Evolutionary conservation across 2,329 filamentous ascomycete genomes (phyloP).

Genomic region (Xylariales sp.): DNA sequence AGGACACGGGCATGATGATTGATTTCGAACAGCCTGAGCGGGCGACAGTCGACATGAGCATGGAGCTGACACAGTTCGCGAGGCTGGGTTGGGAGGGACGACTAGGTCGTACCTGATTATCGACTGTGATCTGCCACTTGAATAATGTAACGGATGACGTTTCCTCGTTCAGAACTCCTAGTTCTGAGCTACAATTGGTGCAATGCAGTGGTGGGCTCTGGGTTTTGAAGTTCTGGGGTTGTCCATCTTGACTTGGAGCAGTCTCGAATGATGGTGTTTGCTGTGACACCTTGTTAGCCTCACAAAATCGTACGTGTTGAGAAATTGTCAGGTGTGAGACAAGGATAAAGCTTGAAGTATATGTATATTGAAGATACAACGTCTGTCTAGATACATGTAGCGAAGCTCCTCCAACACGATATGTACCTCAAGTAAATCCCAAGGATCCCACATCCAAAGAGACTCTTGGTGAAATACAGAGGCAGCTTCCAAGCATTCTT

Average conservation of each 20-base stretch:
- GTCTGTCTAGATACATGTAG: constrained; percentile 1
- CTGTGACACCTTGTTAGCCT: too few species aligned
- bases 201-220: constrained; percentile 33
- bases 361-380: not conserved
- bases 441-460: constrained; percentile 42
- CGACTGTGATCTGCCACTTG: constrained; percentile 52
- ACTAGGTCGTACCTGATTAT: constrained; percentile 19
- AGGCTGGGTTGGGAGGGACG: constrained; percentile 31
- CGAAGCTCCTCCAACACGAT: too few species aligned
- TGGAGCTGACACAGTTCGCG: constrained; percentile 48
- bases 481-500: constrained; percentile 25
- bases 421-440: constrained; percentile 50
- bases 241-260: too few species aligned
- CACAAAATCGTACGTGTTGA: too few species aligned
- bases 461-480: constrained; percentile 42
- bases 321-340: too few species aligned
- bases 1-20: constrained; percentile 38
- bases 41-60: constrained; percentile 47
- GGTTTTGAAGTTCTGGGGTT: not conserved
- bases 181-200: constrained; percentile 36
- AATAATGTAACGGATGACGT: constrained; percentile 45
- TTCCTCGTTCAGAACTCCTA: constrained; percentile 44
- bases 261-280: too few species aligned
- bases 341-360: too few species aligned
- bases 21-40: constrained; percentile 56